These are phyloP conservation scores for Mallotus repandus DNA, from an alignment of 441 rosid genomes.

Conservation along the genomic window DNA sequence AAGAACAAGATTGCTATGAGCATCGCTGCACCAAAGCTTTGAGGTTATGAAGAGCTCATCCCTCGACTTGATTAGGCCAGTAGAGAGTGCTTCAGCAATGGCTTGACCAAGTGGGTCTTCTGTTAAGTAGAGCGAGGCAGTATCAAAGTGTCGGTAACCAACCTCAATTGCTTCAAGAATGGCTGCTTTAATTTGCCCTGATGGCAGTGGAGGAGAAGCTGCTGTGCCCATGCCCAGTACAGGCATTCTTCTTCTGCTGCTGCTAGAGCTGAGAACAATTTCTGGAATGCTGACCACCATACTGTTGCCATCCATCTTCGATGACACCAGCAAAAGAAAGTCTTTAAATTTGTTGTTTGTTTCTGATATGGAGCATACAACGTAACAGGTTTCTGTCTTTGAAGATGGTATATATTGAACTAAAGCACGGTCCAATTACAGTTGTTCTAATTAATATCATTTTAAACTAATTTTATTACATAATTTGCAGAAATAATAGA, in stretches of 20 bases:
- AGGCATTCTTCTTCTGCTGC: conserved; percentile 9
- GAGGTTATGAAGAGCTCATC: conserved; percentile 2
- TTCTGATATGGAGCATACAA: not conserved
- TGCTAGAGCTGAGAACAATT: not conserved
- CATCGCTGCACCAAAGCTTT: conserved; percentile 14
- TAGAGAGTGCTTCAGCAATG: conserved; percentile 9
- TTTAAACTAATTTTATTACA: no score
- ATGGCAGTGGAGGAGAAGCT: not conserved
- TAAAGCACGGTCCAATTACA: no score
- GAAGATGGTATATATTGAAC: no score
- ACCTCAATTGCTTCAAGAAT: conserved; percentile 11
- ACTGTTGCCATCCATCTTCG: not conserved
- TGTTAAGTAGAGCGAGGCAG: not conserved
- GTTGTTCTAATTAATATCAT: no score
- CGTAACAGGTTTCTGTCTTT: not conserved
- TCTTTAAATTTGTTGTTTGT: not conserved
- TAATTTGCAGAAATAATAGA: no score
- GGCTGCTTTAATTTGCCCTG: not conserved
- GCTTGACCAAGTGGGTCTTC: conserved; percentile 15
- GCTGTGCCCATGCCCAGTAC: conserved; percentile 20
- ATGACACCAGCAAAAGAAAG: not conserved
- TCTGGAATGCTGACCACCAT: not conserved
- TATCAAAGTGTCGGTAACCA: conserved; percentile 21
- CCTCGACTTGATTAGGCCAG: not conserved
- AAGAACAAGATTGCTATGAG: conserved; percentile 15